Percentiles rank a stretch among this genome's conserved stretches.
phyloP scores from a whole-genome alignment of 2,329 filamentous ascomycete species.

The Seiridium unicorne region DNA sequence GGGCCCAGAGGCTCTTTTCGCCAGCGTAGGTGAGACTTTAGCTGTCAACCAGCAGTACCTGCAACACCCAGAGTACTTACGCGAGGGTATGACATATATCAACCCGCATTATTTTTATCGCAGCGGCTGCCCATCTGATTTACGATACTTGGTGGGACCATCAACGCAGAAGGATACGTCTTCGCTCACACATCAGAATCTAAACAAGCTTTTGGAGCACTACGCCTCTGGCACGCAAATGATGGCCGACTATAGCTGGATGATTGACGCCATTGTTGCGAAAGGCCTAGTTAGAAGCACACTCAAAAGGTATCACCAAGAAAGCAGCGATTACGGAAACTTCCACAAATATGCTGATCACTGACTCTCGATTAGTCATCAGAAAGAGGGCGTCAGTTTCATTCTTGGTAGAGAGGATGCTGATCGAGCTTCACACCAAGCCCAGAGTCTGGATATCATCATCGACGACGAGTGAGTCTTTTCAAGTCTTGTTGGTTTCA shows the following conservation, averaged over 20 bases:
- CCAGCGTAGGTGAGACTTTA: not conserved
- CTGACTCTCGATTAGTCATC: not conserved
- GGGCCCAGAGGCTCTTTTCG: not conserved
- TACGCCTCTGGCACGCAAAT: not conserved
- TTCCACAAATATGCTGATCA: not conserved
- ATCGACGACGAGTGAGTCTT: not conserved
- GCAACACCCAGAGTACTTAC: not conserved
- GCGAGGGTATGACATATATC: not conserved
- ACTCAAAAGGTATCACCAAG: not conserved
- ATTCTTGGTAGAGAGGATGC: conserved; percentile 2
- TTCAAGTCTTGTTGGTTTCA: not conserved
- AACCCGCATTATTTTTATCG: not conserved
- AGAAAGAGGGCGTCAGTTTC: conserved; percentile 4
- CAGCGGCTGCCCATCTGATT: not conserved
- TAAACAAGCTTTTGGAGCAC: not conserved
- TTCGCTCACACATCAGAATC: not conserved
- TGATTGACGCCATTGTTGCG: not conserved
- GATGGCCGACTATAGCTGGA: not conserved
- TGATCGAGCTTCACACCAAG: not conserved
- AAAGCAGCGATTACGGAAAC: not conserved
- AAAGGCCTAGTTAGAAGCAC: not conserved
- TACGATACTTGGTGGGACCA: not conserved
- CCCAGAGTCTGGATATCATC: not conserved
- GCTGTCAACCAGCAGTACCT: not conserved
- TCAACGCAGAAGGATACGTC: not conserved